phyloP scores from a whole-genome alignment of 805 yeast species.

The Candida adriatica region DNA sequence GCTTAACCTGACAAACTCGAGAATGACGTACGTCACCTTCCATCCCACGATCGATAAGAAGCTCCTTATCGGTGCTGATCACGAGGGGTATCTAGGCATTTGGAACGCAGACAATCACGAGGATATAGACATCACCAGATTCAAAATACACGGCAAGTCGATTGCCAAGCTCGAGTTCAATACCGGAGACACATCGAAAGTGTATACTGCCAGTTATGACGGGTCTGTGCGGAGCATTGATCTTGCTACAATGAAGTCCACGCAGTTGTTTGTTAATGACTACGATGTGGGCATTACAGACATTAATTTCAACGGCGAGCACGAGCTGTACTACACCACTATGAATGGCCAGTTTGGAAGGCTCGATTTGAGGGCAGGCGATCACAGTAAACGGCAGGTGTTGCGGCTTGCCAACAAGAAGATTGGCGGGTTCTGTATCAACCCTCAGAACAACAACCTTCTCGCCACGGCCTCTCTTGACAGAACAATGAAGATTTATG shows the following conservation, averaged over 20 bases:
- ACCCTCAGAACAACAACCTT: slow-evolving; percentile 59
- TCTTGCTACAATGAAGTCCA: slow-evolving; percentile 48
- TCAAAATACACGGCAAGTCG: slow-evolving; percentile 71
- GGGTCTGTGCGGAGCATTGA: slow-evolving; percentile 78
- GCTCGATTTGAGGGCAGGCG: slow-evolving; percentile 56
- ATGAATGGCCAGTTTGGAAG: slow-evolving; percentile 71
- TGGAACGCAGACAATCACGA: slow-evolving; percentile 61
- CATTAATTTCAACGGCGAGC: slow-evolving; percentile 45
- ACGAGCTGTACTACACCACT: slow-evolving; percentile 67
- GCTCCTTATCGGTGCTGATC: slow-evolving; percentile 81
- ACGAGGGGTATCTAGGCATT: slow-evolving; percentile 76
- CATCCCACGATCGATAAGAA: slow-evolving; percentile 67
- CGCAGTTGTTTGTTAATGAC: slow-evolving; percentile 55
- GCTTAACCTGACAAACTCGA: slow-evolving; percentile 56
- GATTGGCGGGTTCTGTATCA: slow-evolving; percentile 81
- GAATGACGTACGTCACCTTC: slow-evolving; percentile 68
- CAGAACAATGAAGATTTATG: slow-evolving; percentile 82
- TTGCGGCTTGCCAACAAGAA: slow-evolving; percentile 76
- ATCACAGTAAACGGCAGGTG: slow-evolving; percentile 25
- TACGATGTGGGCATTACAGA: slow-evolving; percentile 69
- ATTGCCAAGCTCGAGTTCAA: slow-evolving; percentile 58
- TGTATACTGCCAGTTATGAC: slow-evolving; percentile 77
- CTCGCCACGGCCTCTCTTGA: slow-evolving; percentile 88
- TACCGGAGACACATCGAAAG: slow-evolving; percentile 40
- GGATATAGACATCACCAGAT: slow-evolving; percentile 47